Conservation (phyloP, 2,329 filamentous ascomycete species). For the Lasiodiplodia hormozganensis region DNA sequence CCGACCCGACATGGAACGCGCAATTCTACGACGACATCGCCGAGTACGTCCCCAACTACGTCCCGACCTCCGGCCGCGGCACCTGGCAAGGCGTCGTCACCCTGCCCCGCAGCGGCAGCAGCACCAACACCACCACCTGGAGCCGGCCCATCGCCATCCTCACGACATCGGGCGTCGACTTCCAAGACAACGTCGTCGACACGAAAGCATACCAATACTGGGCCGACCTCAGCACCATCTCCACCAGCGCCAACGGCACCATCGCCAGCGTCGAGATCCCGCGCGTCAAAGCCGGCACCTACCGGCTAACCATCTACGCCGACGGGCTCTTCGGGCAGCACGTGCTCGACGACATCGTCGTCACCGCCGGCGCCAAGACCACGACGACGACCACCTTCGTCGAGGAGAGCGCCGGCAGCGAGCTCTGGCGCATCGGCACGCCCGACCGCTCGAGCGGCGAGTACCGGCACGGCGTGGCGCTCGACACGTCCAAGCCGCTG, state of each 20-base stretch:
- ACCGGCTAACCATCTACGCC: constrained; percentile 69
- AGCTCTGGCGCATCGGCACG: constrained; percentile 68
- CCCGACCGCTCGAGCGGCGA: constrained; percentile 69
- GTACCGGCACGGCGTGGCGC: constrained; percentile 63
- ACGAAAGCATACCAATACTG: constrained; percentile 68
- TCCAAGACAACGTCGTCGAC: constrained; percentile 66
- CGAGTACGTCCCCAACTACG: constrained; percentile 64
- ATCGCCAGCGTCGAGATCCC: constrained; percentile 58
- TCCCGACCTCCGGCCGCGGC: constrained; percentile 60
- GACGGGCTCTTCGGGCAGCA: constrained; percentile 68
- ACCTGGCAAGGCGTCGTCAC: constrained; percentile 58
- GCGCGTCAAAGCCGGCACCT: constrained; percentile 63
- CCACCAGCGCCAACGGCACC: neutral
- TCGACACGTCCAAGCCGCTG: constrained; percentile 56
- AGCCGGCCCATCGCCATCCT: constrained; percentile 63
- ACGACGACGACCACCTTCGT: constrained; percentile 56
- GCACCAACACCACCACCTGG: constrained; percentile 39
- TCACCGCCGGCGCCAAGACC: constrained; percentile 52
- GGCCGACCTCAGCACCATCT: constrained; percentile 49
- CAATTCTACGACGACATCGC: constrained; percentile 69
- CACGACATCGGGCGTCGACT: constrained; percentile 58
- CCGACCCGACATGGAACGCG: constrained; percentile 61
- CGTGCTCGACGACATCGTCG: constrained; percentile 57
- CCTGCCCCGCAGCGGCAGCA: constrained; percentile 50
- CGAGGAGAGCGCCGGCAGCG: constrained; percentile 62